These are phyloP conservation scores for Ramalina intermedia DNA, from an alignment of 495 filamentous ascomycete genomes.

Conservation along the genomic window DNA sequence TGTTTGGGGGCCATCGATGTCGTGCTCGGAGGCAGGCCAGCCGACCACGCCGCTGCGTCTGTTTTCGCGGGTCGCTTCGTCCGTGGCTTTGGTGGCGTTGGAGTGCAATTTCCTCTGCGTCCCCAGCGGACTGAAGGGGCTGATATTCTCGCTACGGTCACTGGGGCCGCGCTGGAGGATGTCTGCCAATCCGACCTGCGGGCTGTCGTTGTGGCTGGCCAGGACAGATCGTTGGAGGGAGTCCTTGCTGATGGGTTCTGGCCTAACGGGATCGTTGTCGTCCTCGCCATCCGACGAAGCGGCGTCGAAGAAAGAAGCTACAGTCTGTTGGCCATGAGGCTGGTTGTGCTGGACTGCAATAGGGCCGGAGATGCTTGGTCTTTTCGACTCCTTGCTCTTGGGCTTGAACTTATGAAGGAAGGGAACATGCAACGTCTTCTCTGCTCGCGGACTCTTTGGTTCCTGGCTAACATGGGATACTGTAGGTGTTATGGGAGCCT, in stretches of 20 bases:
- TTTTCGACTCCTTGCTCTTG: not conserved
- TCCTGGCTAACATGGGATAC: not conserved
- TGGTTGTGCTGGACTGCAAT: not conserved
- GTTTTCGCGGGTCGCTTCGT: not conserved
- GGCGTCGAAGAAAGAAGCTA: constrained; percentile 7
- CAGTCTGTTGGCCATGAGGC: not conserved
- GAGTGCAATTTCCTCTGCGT: not conserved
- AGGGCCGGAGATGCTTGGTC: not conserved
- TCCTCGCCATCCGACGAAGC: constrained; percentile 2
- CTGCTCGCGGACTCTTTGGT: constrained; percentile 2
- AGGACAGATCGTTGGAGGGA: constrained; percentile 2
- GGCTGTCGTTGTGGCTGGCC: constrained; percentile 2
- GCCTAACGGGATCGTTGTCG: not conserved
- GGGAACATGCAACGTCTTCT: constrained; percentile 4
- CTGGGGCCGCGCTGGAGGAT: constrained; percentile 1
- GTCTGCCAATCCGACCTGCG: constrained; percentile 8
- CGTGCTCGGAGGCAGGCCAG: constrained; percentile 1
- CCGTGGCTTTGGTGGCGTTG: not conserved
- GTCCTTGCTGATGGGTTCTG: constrained; percentile 1
- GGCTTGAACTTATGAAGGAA: constrained; percentile 9
- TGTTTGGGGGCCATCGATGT: not conserved
- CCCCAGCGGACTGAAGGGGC: not conserved
- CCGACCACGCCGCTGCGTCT: constrained; percentile 1
- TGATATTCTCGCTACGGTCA: not conserved
- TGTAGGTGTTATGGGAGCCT: constrained; percentile 1